Conservation (phyloP, 306 rosid species). For the Cyamopsis tetragonoloba region DNA sequence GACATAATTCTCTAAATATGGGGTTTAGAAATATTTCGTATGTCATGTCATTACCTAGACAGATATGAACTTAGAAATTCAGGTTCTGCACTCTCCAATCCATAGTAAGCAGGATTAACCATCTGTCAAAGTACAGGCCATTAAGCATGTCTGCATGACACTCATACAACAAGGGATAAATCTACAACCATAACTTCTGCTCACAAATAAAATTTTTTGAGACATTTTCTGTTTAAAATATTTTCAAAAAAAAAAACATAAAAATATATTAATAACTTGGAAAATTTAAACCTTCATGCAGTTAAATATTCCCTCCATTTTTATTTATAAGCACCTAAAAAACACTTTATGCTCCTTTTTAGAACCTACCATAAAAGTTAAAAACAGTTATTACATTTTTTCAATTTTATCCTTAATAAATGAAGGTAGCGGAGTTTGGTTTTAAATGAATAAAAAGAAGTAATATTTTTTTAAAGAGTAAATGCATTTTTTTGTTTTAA, state of each 20-base stretch:
- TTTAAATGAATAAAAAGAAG: too few relatives aligned
- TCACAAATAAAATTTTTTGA: not conserved
- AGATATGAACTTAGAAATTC: constrained; percentile 69
- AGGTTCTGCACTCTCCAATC: constrained; percentile 69
- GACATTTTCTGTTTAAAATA: not conserved
- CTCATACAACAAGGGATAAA: not conserved
- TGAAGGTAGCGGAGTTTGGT: too few relatives aligned
- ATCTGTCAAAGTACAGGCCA: constrained; percentile 46
- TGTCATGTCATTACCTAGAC: constrained; percentile 64
- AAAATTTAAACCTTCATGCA: not conserved
- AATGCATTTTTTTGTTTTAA: too few relatives aligned
- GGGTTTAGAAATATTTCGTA: constrained; percentile 10
- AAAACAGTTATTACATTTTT: too few relatives aligned
- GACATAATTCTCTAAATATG: not conserved
- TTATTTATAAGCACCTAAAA: too few relatives aligned
- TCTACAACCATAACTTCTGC: constrained; percentile 5
- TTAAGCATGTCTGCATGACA: not conserved
- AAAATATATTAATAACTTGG: not conserved
- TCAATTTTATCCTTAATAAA: too few relatives aligned
- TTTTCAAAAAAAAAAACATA: not conserved
- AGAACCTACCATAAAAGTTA: too few relatives aligned
- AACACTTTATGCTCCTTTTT: too few relatives aligned
- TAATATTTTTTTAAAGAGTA: too few relatives aligned
- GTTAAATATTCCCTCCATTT: too few relatives aligned
- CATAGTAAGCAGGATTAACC: constrained; percentile 96